Base-by-base conservation (phyloP, 2,329 filamentous ascomycete species). In the Diaporthe humulicola region DNA sequence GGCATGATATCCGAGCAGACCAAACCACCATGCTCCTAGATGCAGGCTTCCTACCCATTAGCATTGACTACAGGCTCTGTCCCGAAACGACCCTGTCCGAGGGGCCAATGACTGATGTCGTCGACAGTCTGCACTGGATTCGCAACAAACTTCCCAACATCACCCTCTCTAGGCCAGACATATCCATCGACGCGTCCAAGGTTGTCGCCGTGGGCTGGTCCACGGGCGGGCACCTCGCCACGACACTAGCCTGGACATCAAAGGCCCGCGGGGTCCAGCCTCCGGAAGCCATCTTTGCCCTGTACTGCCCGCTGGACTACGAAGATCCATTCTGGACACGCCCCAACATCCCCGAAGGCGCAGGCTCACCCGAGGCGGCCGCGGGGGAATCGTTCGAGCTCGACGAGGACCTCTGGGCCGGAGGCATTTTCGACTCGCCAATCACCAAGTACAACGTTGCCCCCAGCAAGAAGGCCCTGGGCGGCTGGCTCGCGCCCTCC, bases 1-100 rank as follows among this genome's bases (percentile, higher is more conserved):
- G 85, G 10, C 82, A 82, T 56, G 84, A 82, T 8, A 77, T 87
- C 7, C 79, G 83, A 2, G 80, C 81, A 2, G 64, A 74, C 5
- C 87, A 89, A 71, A 84, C 81, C 0, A 69, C 78, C 7, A 74
- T 79, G 1, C 81, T 89, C 0, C 80, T 88, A 0, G 74, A 79
- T 0, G 67, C 78, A 7, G 85, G 86, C 0, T 81, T 89, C 54
- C 78, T 89, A 3, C 86, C 88, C 0, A 78, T 90, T 15, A 87
- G 85, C 75, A 70, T 89, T 0, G 88, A 90, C 77, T 88, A 89
- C 75, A 80, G 87, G 0, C 82, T 90, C 1, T 89, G 87, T 73
- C 88, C 88, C 0, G 86, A 89, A 57, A 81, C 84, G 3, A 85
- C 79, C 28, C 77, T 90, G 4, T 64, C 82, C 4, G 83, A 87